Percentiles rank a stretch among this genome's conserved stretches.
Conservation (phyloP, 192 early-diverging fungal genomes). For the Podochytrium sp. region DNA sequence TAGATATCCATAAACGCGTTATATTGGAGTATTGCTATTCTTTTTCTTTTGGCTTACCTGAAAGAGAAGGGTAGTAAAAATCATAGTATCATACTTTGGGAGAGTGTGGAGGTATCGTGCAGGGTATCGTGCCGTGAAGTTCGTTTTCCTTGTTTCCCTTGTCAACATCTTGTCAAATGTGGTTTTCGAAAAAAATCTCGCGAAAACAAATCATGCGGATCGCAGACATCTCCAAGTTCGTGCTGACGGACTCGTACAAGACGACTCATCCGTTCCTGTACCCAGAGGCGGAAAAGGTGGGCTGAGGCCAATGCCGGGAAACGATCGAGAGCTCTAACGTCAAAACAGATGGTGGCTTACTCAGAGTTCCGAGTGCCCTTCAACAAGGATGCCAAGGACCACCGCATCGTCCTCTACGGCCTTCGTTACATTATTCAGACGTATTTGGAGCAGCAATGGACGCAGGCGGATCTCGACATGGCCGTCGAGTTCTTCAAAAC, state of each 20-base stretch:
- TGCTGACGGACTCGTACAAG: conserved; percentile 90
- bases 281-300: conserved; percentile 66
- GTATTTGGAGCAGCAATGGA: conserved; percentile 72
- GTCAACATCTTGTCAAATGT: no score
- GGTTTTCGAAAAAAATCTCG: background rate
- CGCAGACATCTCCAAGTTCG: conserved; percentile 59
- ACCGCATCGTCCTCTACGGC: conserved; percentile 82
- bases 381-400: conserved; percentile 68
- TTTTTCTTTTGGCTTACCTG: no score
- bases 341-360: conserved; percentile 72
- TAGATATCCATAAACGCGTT: no score
- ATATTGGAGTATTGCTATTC: no score
- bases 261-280: conserved; percentile 74
- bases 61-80: no score
- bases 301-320: background rate
- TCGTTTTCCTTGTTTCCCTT: no score
- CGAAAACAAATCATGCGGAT: conserved; percentile 9
- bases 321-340: background rate
- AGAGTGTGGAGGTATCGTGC: no score
- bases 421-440: conserved; percentile 84
- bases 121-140: no score
- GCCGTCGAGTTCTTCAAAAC: conserved; percentile 75
- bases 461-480: conserved; percentile 64
- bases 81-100: no score
- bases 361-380: conserved; percentile 76